Evolutionary conservation across 2,329 filamentous ascomycete genomes (phyloP), one percentile per base, ranked within the genome.

Genomic region (Plectosphaerella cucumerina): DNA sequence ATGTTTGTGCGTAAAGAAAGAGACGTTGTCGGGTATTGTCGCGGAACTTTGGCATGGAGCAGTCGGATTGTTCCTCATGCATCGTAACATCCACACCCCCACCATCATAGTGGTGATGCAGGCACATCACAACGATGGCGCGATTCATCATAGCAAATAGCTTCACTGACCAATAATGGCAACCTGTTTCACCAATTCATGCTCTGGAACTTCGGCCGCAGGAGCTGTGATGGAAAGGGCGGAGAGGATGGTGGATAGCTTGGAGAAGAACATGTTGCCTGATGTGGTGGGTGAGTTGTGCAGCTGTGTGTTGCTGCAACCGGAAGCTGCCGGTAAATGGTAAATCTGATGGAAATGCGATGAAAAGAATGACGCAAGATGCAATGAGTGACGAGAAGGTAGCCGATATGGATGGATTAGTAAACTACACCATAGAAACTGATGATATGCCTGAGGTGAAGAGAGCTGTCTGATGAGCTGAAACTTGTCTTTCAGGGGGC

Each of bases 91-190:
- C n/a, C n/a, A n/a, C n/a, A n/a, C n/a, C n/a, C n/a, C n/a, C n/a
- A n/a, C n/a, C n/a, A n/a, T n/a, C n/a, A n/a, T n/a, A n/a, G n/a
- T n/a, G n/a, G n/a, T n/a, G n/a, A n/a, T 31, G 2, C 6, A 31
- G 26, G 23, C 23, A 5, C 23, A 26, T 26, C 23, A 26, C 23
- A 9, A 26, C 8, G 3, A 31, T 31, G 26, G 26, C 26, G 9
- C 26, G n/a, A n/a, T n/a, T 11, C 26, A 10, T 31, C 8, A 31
- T 31, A 31, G 26, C 26, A 8, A 31, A 31, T 18, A 35, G 21
- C 14, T 22, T 17, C 12, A 57, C 60, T 46, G 49, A 65, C 62
- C 62, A 43, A 65, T 61, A 35, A 65, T 60, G 31, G 61, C 62
- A 47, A 64, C 54, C 43, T 63, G 62, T 35, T 54, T 59, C 20